Base-by-base conservation (phyloP, 1,139 yeast species). In the Magnusiomyces suaveolens region DNA sequence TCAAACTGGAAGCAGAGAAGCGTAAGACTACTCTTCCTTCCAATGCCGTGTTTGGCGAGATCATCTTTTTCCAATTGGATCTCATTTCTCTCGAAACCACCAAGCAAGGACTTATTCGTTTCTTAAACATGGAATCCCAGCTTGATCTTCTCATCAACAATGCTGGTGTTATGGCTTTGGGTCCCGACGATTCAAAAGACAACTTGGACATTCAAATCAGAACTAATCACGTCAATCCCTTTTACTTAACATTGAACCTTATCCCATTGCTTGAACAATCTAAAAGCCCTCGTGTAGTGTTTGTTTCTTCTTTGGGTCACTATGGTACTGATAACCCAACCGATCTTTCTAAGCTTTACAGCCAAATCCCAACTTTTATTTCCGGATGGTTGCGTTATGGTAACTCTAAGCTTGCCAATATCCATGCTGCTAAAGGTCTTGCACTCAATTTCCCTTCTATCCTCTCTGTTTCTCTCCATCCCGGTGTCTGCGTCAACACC, bases 401-500 rank as follows among this genome's bases (percentile, higher is more conserved):
- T 0, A 72, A 82, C 69, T 86, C 95, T 14, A 88, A 88, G 66
- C 80, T 87, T 0, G 87, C 89, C 0, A 86, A 87, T 1, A 86
- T 88, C 49, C 96, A 87, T 62, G 78, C 82, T 60, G 78, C 83
- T 63, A 81, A 82, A 62, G 76, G 82, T 69, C 67, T 88, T 43
- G 80, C 92, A 0, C 72, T 79, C 51, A 75, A 83, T 58, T 77
- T 85, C 65, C 95, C 95, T 0, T 36, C 50, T n/a, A 74, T 88
- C 8, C 67, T 83, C 39, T 80, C 83, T 56, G 67, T 81, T 50
- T 78, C 89, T 1, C 87, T 87, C 1, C 94, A 87, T 64, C 96
- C 96, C 0, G 97, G 97, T 0, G 77, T 87, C 58, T 87, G 87
- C 16, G 81, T 86, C 83, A 82, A 83, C 63, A 83, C 96, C 2